Conservation (phyloP, 148 eudicot genomes). For the Cornus controversa region DNA sequence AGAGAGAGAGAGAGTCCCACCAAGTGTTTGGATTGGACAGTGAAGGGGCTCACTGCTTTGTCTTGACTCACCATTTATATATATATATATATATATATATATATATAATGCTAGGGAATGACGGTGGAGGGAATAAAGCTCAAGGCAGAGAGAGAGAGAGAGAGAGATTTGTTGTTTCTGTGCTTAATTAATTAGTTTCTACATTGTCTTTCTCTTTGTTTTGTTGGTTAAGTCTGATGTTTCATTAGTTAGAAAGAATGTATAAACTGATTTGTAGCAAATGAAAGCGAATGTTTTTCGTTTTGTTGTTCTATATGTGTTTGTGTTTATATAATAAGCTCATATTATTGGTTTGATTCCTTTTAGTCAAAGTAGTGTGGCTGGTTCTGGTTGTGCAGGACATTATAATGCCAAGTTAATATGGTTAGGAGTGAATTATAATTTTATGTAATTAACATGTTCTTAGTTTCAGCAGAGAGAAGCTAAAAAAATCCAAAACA, state of each 20-base stretch:
- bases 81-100: not conserved
- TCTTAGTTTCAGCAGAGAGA: too few relatives aligned
- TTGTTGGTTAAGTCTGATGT: not conserved
- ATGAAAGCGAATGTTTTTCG: not conserved
- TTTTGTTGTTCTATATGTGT: not conserved
- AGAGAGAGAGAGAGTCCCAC: not conserved
- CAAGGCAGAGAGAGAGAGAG: not conserved
- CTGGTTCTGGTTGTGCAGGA: not conserved
- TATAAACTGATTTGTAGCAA: not conserved
- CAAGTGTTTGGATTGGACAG: conserved; percentile 20
- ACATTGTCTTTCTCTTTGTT: not conserved
- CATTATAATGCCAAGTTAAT: not conserved
- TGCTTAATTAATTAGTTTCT: not conserved
- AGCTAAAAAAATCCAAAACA: too few relatives aligned
- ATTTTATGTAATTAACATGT: too few relatives aligned
- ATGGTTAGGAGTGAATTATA: not conserved
- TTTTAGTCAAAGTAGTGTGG: not conserved
- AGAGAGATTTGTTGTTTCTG: not conserved
- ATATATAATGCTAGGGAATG: not conserved
- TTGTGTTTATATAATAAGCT: not conserved
- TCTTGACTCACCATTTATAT: not conserved
- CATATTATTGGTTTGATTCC: too few relatives aligned
- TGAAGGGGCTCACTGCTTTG: conserved; percentile 10
- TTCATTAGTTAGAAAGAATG: conserved; percentile 2
- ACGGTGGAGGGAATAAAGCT: not conserved